phyloP scores from a whole-genome alignment of 2,329 filamentous ascomycete species.

The Tolypocladium cylindrosporum region DNA sequence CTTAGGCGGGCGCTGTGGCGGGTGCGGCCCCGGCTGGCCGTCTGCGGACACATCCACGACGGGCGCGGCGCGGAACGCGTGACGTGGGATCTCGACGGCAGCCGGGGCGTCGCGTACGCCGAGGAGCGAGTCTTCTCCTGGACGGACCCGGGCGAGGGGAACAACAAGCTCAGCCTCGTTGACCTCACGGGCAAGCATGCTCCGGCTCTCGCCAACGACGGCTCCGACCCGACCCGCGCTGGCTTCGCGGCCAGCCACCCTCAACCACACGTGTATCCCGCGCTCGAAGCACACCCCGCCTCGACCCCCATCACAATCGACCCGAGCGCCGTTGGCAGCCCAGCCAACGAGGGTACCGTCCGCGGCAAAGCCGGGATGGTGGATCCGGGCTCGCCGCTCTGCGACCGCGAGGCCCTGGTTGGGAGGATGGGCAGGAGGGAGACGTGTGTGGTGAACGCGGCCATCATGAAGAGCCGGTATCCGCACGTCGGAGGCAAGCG shows the following conservation, averaged over 20 bases:
- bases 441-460: conserved; percentile 73
- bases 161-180: conserved; percentile 51
- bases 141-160: conserved; percentile 46
- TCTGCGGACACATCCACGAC: conserved; percentile 67
- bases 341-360: not conserved
- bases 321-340: not conserved
- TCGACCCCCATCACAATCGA: no score
- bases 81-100: conserved; percentile 41
- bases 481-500: conserved; percentile 51
- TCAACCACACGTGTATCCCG: not conserved
- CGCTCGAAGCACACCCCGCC: not conserved
- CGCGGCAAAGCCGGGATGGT: not conserved
- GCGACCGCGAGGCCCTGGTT: conserved; percentile 28
- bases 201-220: conserved; percentile 36
- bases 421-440: conserved; percentile 43
- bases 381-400: conserved; percentile 25
- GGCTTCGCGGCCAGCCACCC: no score
- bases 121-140: conserved; percentile 37
- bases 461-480: conserved; percentile 59
- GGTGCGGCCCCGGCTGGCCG: conserved; percentile 51
- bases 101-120: conserved; percentile 28
- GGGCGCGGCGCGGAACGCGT: conserved; percentile 55
- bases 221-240: conserved; percentile 16
- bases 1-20: conserved; percentile 47
- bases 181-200: conserved; percentile 43